These are phyloP conservation scores for Hypoxylon lienhwacheense DNA, from an alignment of 495 filamentous ascomycete genomes.

Conservation along the genomic window DNA sequence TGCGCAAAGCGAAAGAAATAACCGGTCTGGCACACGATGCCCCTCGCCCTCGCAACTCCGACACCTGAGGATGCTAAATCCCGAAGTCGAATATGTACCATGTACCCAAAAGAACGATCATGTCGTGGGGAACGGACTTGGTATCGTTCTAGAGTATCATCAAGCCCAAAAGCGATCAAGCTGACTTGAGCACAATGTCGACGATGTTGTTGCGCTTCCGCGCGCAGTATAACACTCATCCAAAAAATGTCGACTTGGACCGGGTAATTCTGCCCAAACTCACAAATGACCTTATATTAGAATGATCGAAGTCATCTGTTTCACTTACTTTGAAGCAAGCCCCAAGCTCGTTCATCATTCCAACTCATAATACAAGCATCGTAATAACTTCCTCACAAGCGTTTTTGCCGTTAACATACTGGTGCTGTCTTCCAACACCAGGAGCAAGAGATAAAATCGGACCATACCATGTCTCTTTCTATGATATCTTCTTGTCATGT, in stretches of 20 bases:
- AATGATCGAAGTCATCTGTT: neutral
- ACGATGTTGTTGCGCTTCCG: slow-evolving; percentile 16
- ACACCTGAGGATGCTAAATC: neutral
- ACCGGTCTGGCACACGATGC: slow-evolving; percentile 15
- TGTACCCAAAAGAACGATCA: neutral
- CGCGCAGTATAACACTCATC: neutral
- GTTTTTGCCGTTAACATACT: neutral
- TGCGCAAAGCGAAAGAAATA: slow-evolving; percentile 12
- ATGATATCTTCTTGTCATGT: slow-evolving; percentile 6
- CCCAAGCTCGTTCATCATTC: neutral
- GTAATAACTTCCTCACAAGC: neutral
- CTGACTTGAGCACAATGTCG: slow-evolving; percentile 16
- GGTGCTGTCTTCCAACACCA: neutral
- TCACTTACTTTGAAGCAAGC: neutral
- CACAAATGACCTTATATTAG: slow-evolving; percentile 2
- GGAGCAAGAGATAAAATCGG: neutral
- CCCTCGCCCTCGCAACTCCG: slow-evolving; percentile 21
- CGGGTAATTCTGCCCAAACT: neutral
- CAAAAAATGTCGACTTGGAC: slow-evolving; percentile 16
- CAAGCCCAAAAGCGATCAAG: slow-evolving; percentile 10
- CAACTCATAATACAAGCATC: no score
- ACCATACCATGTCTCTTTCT: slow-evolving; percentile 18
- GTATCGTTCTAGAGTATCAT: neutral
- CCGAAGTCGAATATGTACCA: slow-evolving; percentile 9
- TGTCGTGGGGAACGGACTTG: slow-evolving; percentile 1